phyloP scores from a whole-genome alignment of 2,329 filamentous ascomycete genomes.

The Saccharata proteae region DNA sequence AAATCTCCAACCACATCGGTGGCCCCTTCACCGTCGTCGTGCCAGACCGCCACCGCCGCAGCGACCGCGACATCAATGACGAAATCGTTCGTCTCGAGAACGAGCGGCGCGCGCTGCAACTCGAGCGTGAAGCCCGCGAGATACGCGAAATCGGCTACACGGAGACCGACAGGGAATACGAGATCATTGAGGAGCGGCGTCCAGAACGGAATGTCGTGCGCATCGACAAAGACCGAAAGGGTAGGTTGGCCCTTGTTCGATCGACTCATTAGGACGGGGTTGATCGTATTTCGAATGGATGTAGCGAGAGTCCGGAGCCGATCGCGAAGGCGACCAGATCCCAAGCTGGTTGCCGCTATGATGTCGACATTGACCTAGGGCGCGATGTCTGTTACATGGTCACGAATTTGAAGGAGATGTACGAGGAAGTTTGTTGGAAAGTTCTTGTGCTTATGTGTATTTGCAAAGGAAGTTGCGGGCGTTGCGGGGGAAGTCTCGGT shows the following conservation, averaged over 20 bases:
- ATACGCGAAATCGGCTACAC: conserved; percentile 14
- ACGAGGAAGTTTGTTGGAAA: no score
- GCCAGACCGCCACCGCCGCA: conserved; percentile 32
- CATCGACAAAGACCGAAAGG: conserved; percentile 85
- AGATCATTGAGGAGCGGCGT: conserved; percentile 49
- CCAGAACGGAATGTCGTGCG: conserved; percentile 45
- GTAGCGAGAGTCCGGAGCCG: conserved; percentile 20
- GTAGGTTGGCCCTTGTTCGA: conserved; percentile 83
- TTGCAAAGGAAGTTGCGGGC: no score
- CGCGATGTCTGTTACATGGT: no score
- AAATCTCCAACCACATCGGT: conserved; percentile 35
- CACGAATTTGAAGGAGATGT: no score
- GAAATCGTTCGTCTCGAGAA: conserved; percentile 63
- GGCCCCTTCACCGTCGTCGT: conserved; percentile 38
- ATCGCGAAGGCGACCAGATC: conserved; percentile 24
- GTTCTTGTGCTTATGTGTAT: no score
- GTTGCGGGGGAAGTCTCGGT: no score
- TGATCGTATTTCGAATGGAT: conserved; percentile 19
- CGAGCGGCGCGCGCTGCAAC: conserved; percentile 46
- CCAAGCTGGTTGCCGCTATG: conserved; percentile 32
- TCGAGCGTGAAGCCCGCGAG: conserved; percentile 38
- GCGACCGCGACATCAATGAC: conserved; percentile 54
- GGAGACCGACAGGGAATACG: conserved; percentile 40
- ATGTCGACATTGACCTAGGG: conserved; percentile 32
- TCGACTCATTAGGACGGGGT: conserved; percentile 43